Conservation (phyloP, 2,329 filamentous ascomycete genomes). For the Botryotinia globosa region DNA sequence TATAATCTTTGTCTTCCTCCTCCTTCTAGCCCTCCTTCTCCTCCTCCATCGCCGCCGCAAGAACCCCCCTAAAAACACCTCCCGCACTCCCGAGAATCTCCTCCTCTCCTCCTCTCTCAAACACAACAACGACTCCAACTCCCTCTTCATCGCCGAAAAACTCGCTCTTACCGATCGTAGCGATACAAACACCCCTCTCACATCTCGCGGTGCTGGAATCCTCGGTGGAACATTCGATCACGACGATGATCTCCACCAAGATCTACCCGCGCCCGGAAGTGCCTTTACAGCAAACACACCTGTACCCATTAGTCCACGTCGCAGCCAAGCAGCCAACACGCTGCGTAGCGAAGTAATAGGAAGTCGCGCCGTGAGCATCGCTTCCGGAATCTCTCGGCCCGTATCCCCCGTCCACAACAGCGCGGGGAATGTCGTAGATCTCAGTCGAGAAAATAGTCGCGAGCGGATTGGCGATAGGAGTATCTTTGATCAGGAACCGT, state of each 20-base stretch:
- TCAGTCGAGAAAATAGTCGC: not conserved
- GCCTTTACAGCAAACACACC: constrained; percentile 13
- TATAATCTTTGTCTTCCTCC: not conserved
- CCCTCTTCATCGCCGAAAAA: constrained; percentile 4
- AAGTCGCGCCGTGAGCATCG: not conserved
- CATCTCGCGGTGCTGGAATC: not conserved
- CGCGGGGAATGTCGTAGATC: no score
- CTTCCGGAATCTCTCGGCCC: not conserved
- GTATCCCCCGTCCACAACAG: not conserved
- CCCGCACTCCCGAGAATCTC: constrained; percentile 12
- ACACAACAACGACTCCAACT: constrained; percentile 3
- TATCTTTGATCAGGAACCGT: constrained; percentile 3
- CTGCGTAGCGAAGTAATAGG: not conserved
- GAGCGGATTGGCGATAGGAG: not conserved
- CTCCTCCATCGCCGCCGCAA: constrained; percentile 11
- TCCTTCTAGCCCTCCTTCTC: constrained; percentile 8
- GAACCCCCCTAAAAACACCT: not conserved
- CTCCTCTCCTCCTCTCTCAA: constrained; percentile 5
- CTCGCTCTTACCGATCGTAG: not conserved
- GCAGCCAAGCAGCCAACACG: not conserved
- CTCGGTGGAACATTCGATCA: not conserved
- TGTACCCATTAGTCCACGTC: not conserved
- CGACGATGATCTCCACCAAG: not conserved
- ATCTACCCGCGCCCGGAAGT: not conserved
- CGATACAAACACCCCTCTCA: constrained; percentile 14